phyloP scores from a whole-genome alignment of 1,139 yeast species.

The Nadsonia starkeyi-henricii region DNA sequence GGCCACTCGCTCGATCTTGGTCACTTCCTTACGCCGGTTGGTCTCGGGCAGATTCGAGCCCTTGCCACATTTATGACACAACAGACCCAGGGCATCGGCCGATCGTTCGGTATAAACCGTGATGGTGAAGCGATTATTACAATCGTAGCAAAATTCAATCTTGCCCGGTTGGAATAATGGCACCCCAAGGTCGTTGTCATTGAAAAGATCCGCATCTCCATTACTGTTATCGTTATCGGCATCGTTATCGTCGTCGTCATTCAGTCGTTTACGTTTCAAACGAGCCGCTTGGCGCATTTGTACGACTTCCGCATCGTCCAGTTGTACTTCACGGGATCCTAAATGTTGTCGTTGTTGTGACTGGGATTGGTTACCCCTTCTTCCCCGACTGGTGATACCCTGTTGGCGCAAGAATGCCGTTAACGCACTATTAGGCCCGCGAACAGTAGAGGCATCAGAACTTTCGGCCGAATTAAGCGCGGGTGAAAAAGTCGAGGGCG shows the following conservation, averaged over 20 bases:
- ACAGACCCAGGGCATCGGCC: constrained; percentile 26
- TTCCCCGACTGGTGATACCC: constrained; percentile 42
- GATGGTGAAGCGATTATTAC: constrained; percentile 42
- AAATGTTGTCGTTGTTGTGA: no score
- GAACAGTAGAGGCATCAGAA: constrained; percentile 6
- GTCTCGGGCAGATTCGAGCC: constrained; percentile 15
- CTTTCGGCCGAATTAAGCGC: constrained; percentile 1
- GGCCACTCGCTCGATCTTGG: constrained; percentile 28
- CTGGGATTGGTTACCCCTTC: background rate
- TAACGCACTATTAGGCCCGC: constrained; percentile 28
- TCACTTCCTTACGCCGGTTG: constrained; percentile 8
- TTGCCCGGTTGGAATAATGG: constrained; percentile 26
- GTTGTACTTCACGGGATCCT: constrained; percentile 16
- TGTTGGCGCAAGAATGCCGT: constrained; percentile 39
- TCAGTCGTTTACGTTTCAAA: constrained; percentile 13
- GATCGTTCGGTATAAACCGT: constrained; percentile 51
- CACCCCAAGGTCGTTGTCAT: constrained; percentile 21
- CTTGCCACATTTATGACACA: constrained; percentile 52
- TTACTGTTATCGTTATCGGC: constrained; percentile 23
- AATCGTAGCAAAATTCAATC: constrained; percentile 41
- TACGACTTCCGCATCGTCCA: constrained; percentile 24
- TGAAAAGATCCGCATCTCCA: constrained; percentile 22
- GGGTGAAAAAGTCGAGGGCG: background rate
- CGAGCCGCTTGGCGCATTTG: constrained; percentile 33
- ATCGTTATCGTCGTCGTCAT: constrained; percentile 21